These are phyloP conservation scores for Entomortierella chlamydospora DNA, from an alignment of 192 early-diverging fungal species.

Conservation along the genomic window DNA sequence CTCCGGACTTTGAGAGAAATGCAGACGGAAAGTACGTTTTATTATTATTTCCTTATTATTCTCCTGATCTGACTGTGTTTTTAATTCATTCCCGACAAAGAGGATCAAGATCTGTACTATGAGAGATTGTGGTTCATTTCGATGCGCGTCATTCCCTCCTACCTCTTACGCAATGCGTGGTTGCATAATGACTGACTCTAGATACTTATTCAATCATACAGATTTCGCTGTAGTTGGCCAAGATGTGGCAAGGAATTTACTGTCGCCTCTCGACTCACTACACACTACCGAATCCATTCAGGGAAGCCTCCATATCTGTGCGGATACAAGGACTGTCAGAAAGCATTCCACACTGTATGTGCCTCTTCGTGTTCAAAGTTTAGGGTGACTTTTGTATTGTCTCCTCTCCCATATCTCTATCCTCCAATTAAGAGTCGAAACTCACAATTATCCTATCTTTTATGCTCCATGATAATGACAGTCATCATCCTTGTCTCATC, in stretches of 20 bases:
- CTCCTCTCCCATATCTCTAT: no score
- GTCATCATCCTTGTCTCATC: slow-evolving; percentile 53
- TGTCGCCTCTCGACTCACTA: slow-evolving; percentile 43
- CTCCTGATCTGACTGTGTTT: not conserved
- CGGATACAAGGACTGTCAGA: slow-evolving; percentile 52
- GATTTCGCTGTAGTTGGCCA: slow-evolving; percentile 53
- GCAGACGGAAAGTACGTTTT: slow-evolving; percentile 50
- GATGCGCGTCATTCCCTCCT: not conserved
- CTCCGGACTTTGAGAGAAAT: slow-evolving; percentile 46
- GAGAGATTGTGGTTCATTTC: not conserved
- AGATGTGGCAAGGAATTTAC: slow-evolving; percentile 53
- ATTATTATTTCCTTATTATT: not conserved
- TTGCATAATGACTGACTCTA: no score
- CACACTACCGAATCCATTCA: slow-evolving; percentile 45
- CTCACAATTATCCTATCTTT: not conserved
- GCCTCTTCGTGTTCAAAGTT: not conserved
- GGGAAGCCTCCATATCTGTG: slow-evolving; percentile 52
- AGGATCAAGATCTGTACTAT: no score
- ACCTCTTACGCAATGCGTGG: no score
- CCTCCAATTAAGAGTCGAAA: no score
- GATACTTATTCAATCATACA: slow-evolving; percentile 5
- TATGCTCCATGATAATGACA: not conserved
- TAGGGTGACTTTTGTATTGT: no score
- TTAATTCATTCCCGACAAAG: no score
- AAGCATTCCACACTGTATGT: slow-evolving; percentile 51